phyloP scores from a whole-genome alignment of 257 asterid species.

The Rehmannia glutinosa region DNA sequence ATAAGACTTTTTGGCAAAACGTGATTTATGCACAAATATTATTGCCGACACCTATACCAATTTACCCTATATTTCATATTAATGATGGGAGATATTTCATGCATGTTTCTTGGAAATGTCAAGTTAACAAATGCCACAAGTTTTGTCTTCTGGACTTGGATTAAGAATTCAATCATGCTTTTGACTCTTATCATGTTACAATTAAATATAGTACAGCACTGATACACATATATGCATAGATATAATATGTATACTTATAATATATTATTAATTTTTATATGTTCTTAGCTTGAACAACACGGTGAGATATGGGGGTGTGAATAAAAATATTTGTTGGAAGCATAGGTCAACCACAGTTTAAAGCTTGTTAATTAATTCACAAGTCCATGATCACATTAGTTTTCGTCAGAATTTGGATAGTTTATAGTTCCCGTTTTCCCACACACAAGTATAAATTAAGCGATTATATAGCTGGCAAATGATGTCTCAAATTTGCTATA shows the following conservation, averaged over 20 bases:
- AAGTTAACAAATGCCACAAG: not conserved
- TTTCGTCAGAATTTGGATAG: not conserved
- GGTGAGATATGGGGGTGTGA: too few species aligned
- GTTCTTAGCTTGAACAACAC: too few species aligned
- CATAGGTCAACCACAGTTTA: slow-evolving; percentile 8
- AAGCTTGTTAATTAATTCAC: slow-evolving; percentile 7
- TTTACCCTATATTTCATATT: too few species aligned
- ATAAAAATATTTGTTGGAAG: too few species aligned
- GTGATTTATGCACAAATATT: too few species aligned
- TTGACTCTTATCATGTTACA: slow-evolving; percentile 12
- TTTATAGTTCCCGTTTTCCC: not conserved
- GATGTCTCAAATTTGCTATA: too few species aligned
- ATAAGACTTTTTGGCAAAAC: too few species aligned
- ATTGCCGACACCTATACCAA: too few species aligned
- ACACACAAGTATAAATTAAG: slow-evolving; percentile 4
- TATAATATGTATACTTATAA: too few species aligned
- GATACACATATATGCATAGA: not conserved
- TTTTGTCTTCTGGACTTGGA: not conserved
- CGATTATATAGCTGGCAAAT: not conserved
- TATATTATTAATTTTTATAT: not conserved
- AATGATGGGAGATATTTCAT: too few species aligned
- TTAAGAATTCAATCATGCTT: slow-evolving; percentile 5
- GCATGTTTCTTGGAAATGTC: not conserved
- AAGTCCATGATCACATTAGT: slow-evolving; percentile 23
- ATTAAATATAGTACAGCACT: not conserved